Base-by-base conservation (phyloP, 768 basidiomycete genomes). In the Termitomyces bulborhizus region DNA sequence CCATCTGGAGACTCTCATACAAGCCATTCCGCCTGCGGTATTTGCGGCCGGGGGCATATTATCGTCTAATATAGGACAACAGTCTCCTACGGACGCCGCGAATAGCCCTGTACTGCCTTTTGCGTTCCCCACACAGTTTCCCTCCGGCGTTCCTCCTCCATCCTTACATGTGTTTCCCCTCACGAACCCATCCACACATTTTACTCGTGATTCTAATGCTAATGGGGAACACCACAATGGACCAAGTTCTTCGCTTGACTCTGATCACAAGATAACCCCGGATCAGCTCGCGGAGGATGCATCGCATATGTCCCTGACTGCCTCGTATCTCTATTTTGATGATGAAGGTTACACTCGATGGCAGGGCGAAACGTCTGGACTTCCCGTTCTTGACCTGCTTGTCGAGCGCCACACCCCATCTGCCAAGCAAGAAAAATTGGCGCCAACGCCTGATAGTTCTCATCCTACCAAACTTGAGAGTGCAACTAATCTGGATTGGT, bases 341-440 rank as follows among this genome's bases (percentile, higher is more conserved):
- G 90, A 93, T 64, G 89, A 92, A 66, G 90, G 90, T 3, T 88
- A 85, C 65, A 89, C 90, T 0, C 74, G 90, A 54, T 93, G 90
- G 90, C 90, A 93, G 71, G 93, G 94, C 31, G 93, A 95, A 63
- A 92, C 92, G 0, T 95, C 93, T 3, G 93, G 94, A 26, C 79
- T 96, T 0, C 94, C 94, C 5, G 80, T 96, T 4, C 80, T 95
- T 27, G 90, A 95, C 67, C 71, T 92, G 7, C 74, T 97, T 27
- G 81, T 91, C 29, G 91, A 93, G 65, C 79, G 83, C 36, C 85
- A 86, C 60, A 71, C 76, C 6, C 69, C 73, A 9, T 64, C 74
- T 55, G 64, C 57, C 36, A 63, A 65, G 55, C 63, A 60, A 57
- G 63, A 69, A 39, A 53, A 61, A 46, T 53, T 62, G 42, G 60